Evolutionary conservation across 192 early-diverging fungal species (phyloP).

Genomic region (Coemansia sp.): DNA sequence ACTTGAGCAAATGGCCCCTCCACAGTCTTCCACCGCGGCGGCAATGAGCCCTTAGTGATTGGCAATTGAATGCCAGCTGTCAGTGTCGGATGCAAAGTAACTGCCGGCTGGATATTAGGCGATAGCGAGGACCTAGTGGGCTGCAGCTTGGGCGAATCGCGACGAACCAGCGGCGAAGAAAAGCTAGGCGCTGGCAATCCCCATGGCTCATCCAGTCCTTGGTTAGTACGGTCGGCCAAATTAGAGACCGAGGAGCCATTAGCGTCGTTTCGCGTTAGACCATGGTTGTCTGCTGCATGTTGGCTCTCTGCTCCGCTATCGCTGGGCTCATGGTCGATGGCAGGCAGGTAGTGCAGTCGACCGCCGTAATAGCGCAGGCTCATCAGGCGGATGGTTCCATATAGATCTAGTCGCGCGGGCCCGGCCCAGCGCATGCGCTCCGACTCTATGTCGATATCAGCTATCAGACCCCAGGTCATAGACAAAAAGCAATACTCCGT

Average conservation of each 20-base stretch:
- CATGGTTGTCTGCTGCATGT: neutral
- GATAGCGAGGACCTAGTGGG: constrained; percentile 12
- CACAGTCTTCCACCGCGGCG: constrained; percentile 58
- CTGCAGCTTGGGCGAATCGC: constrained; percentile 35
- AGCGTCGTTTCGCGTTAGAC: neutral
- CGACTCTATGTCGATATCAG: constrained; percentile 65
- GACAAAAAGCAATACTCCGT: constrained; percentile 59
- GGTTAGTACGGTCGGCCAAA: constrained; percentile 33
- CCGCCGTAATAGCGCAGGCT: constrained; percentile 64
- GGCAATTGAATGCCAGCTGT: constrained; percentile 51
- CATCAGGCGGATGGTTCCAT: constrained; percentile 59
- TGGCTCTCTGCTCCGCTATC: constrained; percentile 1
- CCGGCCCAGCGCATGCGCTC: constrained; percentile 62
- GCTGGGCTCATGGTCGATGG: constrained; percentile 21
- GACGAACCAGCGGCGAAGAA: constrained; percentile 48
- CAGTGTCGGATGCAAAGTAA: constrained; percentile 47
- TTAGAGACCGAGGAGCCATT: constrained; percentile 21
- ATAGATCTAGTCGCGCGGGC: constrained; percentile 48
- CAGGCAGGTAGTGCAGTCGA: constrained; percentile 61
- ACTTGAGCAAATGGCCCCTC: constrained; percentile 59
- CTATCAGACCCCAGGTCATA: constrained; percentile 62
- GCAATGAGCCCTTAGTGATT: constrained; percentile 32
- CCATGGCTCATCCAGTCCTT: constrained; percentile 47
- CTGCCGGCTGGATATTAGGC: constrained; percentile 43
- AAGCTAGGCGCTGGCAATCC: constrained; percentile 50